Conservation (phyloP, 139 green algal species). For the Micromonas pusilla region DNA sequence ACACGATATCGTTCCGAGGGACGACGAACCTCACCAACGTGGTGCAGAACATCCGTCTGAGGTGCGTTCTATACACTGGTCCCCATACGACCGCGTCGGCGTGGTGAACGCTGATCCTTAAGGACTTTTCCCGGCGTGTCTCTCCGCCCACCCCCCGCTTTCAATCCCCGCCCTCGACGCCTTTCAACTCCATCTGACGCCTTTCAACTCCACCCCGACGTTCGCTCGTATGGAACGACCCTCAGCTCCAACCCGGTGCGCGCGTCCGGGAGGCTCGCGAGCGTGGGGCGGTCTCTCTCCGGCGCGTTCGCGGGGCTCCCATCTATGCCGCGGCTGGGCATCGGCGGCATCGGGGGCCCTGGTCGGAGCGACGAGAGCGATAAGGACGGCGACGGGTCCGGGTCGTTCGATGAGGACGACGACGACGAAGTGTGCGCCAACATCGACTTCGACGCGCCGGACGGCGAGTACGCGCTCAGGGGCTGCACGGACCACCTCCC, state of each 20-base stretch:
- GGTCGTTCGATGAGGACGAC: not conserved
- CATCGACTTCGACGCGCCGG: not conserved
- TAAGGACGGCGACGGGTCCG: not conserved
- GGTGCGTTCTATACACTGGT: no score
- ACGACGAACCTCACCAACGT: constrained; percentile 22
- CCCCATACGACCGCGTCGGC: no score
- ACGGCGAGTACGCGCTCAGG: not conserved
- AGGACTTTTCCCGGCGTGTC: no score
- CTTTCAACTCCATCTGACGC: no score
- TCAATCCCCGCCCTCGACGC: no score
- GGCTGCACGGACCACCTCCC: not conserved
- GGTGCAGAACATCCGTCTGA: constrained; percentile 10
- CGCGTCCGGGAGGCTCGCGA: not conserved
- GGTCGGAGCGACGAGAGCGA: not conserved
- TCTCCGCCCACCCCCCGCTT: no score
- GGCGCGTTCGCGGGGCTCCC: not conserved
- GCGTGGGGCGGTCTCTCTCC: not conserved
- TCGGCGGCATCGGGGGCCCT: no score
- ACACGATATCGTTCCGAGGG: constrained; percentile 16
- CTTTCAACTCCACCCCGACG: no score
- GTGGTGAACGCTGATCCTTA: no score
- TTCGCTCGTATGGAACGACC: no score
- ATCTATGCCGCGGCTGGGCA: no score
- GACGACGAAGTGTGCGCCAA: constrained; percentile 1
- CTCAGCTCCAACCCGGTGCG: not conserved